Base-by-base conservation (phyloP, 768 basidiomycete genomes). In the Suillus cothurnatus region DNA sequence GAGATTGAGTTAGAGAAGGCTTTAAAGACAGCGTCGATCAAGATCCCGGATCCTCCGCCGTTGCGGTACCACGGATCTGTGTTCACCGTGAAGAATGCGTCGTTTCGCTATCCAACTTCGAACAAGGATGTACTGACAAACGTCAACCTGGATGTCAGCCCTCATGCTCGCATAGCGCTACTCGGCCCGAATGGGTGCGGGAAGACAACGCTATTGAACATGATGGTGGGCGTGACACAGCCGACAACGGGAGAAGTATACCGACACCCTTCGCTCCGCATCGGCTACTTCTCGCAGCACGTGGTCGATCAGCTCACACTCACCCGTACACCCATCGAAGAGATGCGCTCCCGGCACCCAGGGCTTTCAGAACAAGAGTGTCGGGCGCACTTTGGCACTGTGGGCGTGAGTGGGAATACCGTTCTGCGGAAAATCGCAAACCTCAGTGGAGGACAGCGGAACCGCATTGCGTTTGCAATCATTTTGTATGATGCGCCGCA, bases 261-360 rank as follows among this genome's bases (percentile, higher is more conserved):
- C 36, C 79, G 80, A 36, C 89, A 90, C 72, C 82, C 87, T 6
- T 76, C 80, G 6, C 77, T 84, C 36, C 79, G 79, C 23, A 83
- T 90, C 43, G 86, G 85, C 2, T 87, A 87, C 74, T 91, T 86
- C 69, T 82, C 82, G 0, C 88, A 91, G 69, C 85, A 88, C 70
- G 81, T 82, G 0, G 87, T 90, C 17, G 88, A 89, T 67, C 79
- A 81, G 47, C 78, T 88, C 4, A 76, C 34, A 32, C 64, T 60
- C 32, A 58, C 41, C 15, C 52, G 32, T 15, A 64, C 66, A 21
- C 66, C 82, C 12, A 70, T 74, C 0, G 61, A 79, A 34, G 67
- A 72, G 1, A 70, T 71, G 59, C 67, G 69, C 11, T 74, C 75
- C 50, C 71, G 76, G 2, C 72, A 73, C 26, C 66, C 72, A 0